A percentile compares a stretch with the other conserved stretches of the same genome.
Conservation (phyloP, 192 early-diverging fungal genomes). For the Coemansia sp. region DNA sequence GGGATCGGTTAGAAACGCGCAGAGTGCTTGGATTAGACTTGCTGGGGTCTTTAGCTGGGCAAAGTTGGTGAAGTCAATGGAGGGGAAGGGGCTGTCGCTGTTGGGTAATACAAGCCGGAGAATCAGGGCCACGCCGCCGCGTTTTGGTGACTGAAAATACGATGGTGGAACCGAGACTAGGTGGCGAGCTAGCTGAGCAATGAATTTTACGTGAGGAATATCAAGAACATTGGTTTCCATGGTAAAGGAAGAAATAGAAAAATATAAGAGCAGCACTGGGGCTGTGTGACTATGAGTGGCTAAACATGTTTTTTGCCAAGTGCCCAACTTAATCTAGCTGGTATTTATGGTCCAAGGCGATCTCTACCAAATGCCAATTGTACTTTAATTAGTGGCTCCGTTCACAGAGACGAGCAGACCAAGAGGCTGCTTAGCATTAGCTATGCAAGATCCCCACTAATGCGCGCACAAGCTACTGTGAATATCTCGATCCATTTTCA, state of each 20-base stretch:
- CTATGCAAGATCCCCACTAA: too few species aligned
- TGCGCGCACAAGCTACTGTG: not conserved
- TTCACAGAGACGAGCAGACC: too few species aligned
- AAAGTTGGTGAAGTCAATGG: not conserved
- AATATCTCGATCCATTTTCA: not conserved
- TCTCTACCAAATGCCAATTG: not conserved
- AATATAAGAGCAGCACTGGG: not conserved
- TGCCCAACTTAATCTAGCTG: not conserved
- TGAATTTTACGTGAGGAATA: constrained; percentile 29
- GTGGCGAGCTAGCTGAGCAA: constrained; percentile 39
- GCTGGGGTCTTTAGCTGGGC: constrained; percentile 4
- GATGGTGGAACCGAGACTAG: constrained; percentile 25
- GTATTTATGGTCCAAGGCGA: not conserved
- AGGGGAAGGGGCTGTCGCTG: not conserved
- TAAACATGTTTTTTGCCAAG: not conserved
- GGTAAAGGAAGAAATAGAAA: not conserved
- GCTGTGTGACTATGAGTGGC: not conserved
- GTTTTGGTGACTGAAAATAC: not conserved
- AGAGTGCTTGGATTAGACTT: constrained; percentile 10
- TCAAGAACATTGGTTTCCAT: not conserved
- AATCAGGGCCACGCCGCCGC: constrained; percentile 34
- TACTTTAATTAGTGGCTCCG: too few species aligned
- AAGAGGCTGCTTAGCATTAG: too few species aligned
- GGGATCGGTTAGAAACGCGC: not conserved
- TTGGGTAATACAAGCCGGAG: constrained; percentile 27